phyloP scores from a whole-genome alignment of 2,329 filamentous ascomycete species.

The Aspergillus proliferans region DNA sequence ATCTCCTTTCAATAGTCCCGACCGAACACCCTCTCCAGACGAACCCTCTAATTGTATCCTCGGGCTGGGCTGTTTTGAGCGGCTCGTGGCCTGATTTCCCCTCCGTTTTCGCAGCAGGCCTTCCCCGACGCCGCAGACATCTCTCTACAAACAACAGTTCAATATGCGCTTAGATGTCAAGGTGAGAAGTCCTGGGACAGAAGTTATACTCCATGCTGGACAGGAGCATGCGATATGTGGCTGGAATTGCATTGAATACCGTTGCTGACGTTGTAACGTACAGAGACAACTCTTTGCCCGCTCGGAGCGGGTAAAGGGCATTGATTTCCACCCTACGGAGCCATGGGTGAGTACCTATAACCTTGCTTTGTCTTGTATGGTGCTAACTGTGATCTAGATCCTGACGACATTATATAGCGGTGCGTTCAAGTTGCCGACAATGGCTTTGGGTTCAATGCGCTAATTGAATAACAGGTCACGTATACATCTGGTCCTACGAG shows the following conservation, averaged over 20 bases:
- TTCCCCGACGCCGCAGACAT: conserved; percentile 30
- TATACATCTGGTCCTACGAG: conserved; percentile 99
- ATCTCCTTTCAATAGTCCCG: background rate
- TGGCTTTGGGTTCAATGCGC: conserved; percentile 11
- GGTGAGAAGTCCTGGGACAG: conserved; percentile 34
- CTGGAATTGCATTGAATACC: conserved; percentile 2
- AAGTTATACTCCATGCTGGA: background rate
- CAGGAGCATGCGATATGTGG: background rate
- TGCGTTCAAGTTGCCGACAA: conserved; percentile 40
- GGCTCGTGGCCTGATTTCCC: conserved; percentile 27
- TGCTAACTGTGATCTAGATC: conserved; percentile 44
- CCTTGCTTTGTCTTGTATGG: conserved; percentile 1
- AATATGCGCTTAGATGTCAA: conserved; percentile 57
- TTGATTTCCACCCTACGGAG: conserved; percentile 95
- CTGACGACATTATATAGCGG: conserved; percentile 94
- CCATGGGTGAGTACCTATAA: conserved; percentile 64
- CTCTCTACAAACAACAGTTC: conserved; percentile 21
- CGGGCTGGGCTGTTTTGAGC: conserved; percentile 26
- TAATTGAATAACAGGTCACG: conserved; percentile 62
- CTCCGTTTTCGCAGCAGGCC: conserved; percentile 21
- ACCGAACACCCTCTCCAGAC: background rate
- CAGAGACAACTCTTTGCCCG: conserved; percentile 78
- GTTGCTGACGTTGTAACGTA: conserved; percentile 35
- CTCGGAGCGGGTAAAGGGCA: conserved; percentile 92
- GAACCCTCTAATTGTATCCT: conserved; percentile 11